phyloP scores from a whole-genome alignment of 805 yeast genomes.

The Lipomyces spencermartinsiae region DNA sequence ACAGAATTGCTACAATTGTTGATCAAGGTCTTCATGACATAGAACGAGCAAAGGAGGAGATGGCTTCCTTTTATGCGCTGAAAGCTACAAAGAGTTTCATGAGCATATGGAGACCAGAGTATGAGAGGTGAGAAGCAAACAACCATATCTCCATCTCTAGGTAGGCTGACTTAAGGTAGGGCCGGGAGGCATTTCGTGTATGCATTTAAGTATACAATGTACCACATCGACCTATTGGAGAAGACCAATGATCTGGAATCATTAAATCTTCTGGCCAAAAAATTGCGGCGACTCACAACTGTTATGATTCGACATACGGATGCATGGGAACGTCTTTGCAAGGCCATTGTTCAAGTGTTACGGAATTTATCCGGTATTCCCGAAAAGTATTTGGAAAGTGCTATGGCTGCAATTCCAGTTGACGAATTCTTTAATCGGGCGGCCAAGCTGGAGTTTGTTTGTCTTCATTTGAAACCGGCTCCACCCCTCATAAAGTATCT shows the following conservation, averaged over 20 bases:
- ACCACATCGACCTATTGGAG: constrained; percentile 63
- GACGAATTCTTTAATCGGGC: constrained; percentile 51
- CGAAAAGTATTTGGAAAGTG: constrained; percentile 31
- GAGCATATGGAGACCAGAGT: constrained; percentile 91
- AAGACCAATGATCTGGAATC: constrained; percentile 62
- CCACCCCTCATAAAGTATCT: constrained; percentile 45
- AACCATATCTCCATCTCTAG: not conserved
- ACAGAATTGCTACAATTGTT: constrained; percentile 67
- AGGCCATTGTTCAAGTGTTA: constrained; percentile 54
- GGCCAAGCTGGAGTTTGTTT: constrained; percentile 42
- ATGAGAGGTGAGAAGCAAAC: constrained; percentile 57
- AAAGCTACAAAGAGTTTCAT: constrained; percentile 76
- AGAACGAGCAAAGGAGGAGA: constrained; percentile 64
- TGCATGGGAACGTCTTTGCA: constrained; percentile 71
- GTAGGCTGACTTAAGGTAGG: constrained; percentile 1
- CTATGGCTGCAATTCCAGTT: constrained; percentile 40
- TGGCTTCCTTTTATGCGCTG: constrained; percentile 66
- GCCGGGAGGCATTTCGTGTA: constrained; percentile 93
- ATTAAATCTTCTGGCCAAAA: constrained; percentile 66
- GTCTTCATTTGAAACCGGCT: constrained; percentile 22
- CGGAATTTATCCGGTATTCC: constrained; percentile 48
- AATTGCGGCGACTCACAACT: constrained; percentile 77
- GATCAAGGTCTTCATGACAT: constrained; percentile 60
- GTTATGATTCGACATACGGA: constrained; percentile 70
- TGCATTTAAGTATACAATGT: constrained; percentile 69